Evolutionary conservation across 805 yeast species (phyloP), one percentile per base, ranked within the genome.

Genomic region (Sungouiella thailandica): DNA sequence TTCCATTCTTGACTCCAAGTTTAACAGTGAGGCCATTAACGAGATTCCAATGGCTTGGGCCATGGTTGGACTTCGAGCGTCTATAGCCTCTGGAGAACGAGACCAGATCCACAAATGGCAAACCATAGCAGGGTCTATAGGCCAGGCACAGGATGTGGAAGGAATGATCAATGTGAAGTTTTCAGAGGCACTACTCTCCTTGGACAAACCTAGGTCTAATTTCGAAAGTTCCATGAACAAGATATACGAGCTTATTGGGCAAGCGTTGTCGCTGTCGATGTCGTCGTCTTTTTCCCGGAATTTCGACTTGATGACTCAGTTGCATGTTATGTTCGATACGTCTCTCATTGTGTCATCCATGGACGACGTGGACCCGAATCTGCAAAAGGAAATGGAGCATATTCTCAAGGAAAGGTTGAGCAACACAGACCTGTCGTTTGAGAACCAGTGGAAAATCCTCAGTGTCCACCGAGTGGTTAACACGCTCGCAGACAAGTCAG

Each of bases 61-160:
- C 3, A 60, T 72, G 37, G 70, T 81, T 28, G 97, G 89, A 0
- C 57, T 87, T 2, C 84, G 83, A 39, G 82, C 95, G 0, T 75
- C 95, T 0, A 75, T 86, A 47, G 67, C 76, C 16, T 67, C 78
- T 1, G 87, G 88, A 0, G 74, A 77, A 25, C 45, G 72, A 24
- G 51, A 53, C 0, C 66, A 68, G 9, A 53, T 88, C 2, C 51
- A 53, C 7, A 62, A 67, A 28, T 88, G 96, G 96, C 57, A 78
- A 1, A 49, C 60, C 12, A 56, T 68, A 10, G 60, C 83, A 4
- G 80, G 78, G 25, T 52, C 62, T 0, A 45, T 63, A 17, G 67
- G 67, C 2, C 45, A 39, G 13, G 62, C 70, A 1, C 63, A 59
- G n/a, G 63, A 59, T 15, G 69, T 74, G 4, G 82, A 78, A 25